Percentiles rank a stretch among this genome's conserved stretches.
These are phyloP conservation scores for Omphalea diandra DNA, from an alignment of 441 rosid species.

Conservation along the genomic window DNA sequence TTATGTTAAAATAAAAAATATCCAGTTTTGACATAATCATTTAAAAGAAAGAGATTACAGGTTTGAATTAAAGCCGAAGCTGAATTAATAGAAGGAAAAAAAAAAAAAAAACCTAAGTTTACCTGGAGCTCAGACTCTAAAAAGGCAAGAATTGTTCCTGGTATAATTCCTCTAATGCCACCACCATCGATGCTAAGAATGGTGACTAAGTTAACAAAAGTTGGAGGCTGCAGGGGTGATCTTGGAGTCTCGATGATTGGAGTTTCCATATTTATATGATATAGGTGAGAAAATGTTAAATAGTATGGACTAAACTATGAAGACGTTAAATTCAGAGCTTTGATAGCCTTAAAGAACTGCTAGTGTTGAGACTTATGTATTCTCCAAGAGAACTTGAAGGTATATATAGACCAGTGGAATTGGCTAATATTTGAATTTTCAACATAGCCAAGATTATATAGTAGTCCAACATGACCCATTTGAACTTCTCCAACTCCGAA, in stretches of 20 bases:
- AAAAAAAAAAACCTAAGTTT: not conserved
- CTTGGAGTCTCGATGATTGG: conserved; percentile 26
- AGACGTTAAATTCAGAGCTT: not conserved
- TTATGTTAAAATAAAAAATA: too few species aligned
- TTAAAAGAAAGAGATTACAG: too few species aligned
- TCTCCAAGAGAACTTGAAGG: not conserved
- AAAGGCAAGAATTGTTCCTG: conserved; percentile 47
- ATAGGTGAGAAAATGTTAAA: not conserved
- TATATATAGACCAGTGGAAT: not conserved
- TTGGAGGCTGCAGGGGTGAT: conserved; percentile 49
- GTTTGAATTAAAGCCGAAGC: too few species aligned
- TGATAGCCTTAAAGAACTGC: not conserved
- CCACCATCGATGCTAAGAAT: conserved; percentile 72
- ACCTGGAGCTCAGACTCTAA: conserved; percentile 70
- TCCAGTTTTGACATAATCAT: too few species aligned
- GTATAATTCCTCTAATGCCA: conserved; percentile 62
- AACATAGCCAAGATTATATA: not conserved
- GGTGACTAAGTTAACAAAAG: conserved; percentile 53
- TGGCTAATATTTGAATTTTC: not conserved
- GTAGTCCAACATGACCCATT: not conserved
- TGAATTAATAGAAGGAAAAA: too few species aligned
- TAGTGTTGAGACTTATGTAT: not conserved
- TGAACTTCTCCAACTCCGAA: not conserved
- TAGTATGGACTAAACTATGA: not conserved
- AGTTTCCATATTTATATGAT: conserved; percentile 1